Evolutionary conservation across 2,329 filamentous ascomycete genomes (phyloP), one percentile per base, ranked within the genome.

Genomic region (Cercospora zeina): DNA sequence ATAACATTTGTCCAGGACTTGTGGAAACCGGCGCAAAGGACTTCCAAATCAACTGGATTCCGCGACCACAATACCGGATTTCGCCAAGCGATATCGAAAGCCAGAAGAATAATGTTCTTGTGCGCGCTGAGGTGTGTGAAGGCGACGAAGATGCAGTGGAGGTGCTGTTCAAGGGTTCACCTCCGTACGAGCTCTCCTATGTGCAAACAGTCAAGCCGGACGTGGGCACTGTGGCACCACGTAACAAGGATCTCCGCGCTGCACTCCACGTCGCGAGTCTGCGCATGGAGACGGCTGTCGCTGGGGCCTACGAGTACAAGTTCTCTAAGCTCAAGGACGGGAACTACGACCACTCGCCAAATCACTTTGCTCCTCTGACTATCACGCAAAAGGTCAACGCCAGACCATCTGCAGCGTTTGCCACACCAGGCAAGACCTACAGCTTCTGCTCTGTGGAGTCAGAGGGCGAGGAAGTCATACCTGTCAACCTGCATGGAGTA

Each of bases 71-170:
- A 65, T 82, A 96, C 45, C 65, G 68, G 8, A 83, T 82, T 13
- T 74, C 95, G 50, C 80, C 87, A 5, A 83, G 89, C 63, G 85
- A 85, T 16, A 84, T 87, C 51, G 81, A 90, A 51, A 79, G 79
- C 10, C 76, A 72, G 14, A 71, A 82, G 36, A 79, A 81, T 14
- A 79, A 81, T 30, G 81, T 82, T 34, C 89, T 88, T 72, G 74
- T 87, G 68, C 96, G 96, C 76, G 84, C 87, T 45, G 88, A 93
- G 64, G 88, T 99, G 31, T 99, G 95, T 72, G 93, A 99, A 78
- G 93, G 93, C 31, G 93, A 97, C 65, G 89, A 96, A 71, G 93
- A 97, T 74, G 87, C 87, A 3, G 87, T 97, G 59, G 92, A 97
- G 71, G 80, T 99, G 58, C 83, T 84, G 47, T 83, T 99, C 65